phyloP scores from a whole-genome alignment of 371 early-diverging fungal genomes.

The Polyrhizophydium stewartii region DNA sequence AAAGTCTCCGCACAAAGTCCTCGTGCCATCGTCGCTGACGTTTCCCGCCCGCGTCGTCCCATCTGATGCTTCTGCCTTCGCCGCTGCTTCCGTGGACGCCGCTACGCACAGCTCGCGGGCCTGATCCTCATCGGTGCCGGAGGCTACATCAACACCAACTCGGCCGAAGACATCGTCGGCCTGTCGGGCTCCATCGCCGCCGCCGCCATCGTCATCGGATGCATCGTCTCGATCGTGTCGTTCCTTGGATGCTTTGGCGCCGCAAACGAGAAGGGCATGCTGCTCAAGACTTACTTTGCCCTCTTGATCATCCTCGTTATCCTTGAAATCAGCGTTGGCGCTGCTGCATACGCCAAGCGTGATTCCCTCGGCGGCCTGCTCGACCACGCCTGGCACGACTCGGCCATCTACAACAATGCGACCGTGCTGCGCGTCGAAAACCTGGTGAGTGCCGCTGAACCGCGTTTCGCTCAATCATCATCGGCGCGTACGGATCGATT shows the following conservation, averaged over 20 bases:
- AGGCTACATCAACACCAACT: constrained; percentile 28
- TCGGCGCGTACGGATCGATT: too few species aligned
- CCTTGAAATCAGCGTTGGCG: constrained; percentile 43
- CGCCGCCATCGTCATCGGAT: constrained; percentile 42
- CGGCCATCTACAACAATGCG: constrained; percentile 11
- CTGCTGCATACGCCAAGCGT: constrained; percentile 41
- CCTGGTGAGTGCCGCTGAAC: background rate
- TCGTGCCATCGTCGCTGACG: background rate
- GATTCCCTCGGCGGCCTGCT: constrained; percentile 16
- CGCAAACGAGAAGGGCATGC: constrained; percentile 52
- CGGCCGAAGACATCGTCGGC: constrained; percentile 23
- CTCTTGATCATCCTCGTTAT: constrained; percentile 40
- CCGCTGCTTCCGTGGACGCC: too few species aligned
- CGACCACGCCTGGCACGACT: constrained; percentile 26
- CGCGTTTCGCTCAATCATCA: background rate
- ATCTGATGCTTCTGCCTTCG: too few species aligned
- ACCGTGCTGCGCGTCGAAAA: constrained; percentile 17
- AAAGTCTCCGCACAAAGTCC: too few species aligned
- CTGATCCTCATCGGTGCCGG: constrained; percentile 44
- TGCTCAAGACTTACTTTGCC: constrained; percentile 50
- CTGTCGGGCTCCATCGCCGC: constrained; percentile 28
- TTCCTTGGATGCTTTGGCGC: constrained; percentile 52
- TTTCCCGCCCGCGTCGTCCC: too few species aligned
- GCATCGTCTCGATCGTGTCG: constrained; percentile 41
- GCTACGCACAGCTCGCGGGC: constrained; percentile 38